Evolutionary conservation across 768 basidiomycete species (phyloP).

Genomic region (Russula virescens): DNA sequence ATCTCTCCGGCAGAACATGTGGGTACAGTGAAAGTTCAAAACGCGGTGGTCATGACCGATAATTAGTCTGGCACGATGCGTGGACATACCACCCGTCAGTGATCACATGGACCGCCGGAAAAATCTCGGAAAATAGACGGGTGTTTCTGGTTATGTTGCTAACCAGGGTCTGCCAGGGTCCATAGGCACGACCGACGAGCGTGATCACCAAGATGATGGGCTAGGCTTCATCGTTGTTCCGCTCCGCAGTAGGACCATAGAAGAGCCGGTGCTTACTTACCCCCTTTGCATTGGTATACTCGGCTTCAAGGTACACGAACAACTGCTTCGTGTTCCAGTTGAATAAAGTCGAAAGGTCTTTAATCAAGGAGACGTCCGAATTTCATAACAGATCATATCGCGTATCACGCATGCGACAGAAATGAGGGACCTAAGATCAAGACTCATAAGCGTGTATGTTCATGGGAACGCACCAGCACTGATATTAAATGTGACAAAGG

Average conservation of each 20-base stretch:
- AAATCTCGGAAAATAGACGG: neutral
- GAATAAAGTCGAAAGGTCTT: constrained; percentile 80
- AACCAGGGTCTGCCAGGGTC: neutral
- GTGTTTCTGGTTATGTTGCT: neutral
- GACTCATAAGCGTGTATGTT: neutral
- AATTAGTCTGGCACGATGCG: neutral
- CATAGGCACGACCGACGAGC: no score
- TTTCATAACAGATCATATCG: neutral
- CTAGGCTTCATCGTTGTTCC: neutral
- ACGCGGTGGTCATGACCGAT: neutral
- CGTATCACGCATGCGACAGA: neutral
- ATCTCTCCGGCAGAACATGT: neutral
- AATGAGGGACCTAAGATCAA: neutral
- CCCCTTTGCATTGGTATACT: constrained; percentile 67
- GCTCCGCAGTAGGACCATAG: neutral
- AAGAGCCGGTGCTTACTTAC: constrained; percentile 40
- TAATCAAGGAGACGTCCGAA: neutral
- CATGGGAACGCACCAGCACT: constrained; percentile 54
- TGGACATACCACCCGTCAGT: neutral
- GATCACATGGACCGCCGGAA: constrained; percentile 1
- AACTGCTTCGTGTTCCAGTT: constrained; percentile 97
- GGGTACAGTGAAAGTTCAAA: neutral
- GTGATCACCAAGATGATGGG: no score
- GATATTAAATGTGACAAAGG: constrained; percentile 76
- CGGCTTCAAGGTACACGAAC: constrained; percentile 81